Conservation (phyloP, 441 rosid species). For the Pelargonium cotyledonis region DNA sequence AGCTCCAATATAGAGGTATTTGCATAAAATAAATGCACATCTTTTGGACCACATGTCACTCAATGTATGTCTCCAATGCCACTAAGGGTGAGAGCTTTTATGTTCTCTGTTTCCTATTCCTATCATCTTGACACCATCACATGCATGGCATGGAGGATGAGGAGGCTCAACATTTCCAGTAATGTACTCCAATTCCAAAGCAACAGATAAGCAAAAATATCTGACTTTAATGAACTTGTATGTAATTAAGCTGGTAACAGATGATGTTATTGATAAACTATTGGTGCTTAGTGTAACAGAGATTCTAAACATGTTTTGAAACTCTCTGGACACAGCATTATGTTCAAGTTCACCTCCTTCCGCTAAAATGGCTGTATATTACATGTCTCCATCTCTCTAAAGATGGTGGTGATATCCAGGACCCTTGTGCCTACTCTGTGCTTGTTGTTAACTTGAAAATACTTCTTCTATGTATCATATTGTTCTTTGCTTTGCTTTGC, state of each 20-base stretch:
- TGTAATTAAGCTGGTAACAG: neutral
- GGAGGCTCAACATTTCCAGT: too few relatives aligned
- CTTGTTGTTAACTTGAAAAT: conserved; percentile 20
- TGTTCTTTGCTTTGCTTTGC: conserved; percentile 23
- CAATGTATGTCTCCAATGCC: conserved; percentile 1
- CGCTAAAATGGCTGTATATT: conserved; percentile 18
- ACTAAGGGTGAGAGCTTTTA: neutral
- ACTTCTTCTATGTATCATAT: conserved; percentile 29
- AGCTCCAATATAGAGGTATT: too few relatives aligned
- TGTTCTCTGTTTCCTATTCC: conserved; percentile 13
- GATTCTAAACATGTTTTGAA: conserved; percentile 19
- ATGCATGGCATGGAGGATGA: conserved; percentile 11
- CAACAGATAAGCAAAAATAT: neutral
- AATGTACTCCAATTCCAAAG: too few relatives aligned
- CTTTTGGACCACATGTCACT: neutral
- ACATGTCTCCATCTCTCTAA: conserved; percentile 20
- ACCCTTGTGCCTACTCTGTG: conserved; percentile 25
- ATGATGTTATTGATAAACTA: neutral
- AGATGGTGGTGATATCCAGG: conserved; percentile 11
- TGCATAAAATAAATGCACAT: too few relatives aligned
- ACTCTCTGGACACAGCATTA: conserved; percentile 19
- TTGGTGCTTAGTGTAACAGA: conserved; percentile 21
- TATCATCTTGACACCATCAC: conserved; percentile 13
- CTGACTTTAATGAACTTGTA: conserved; percentile 18
- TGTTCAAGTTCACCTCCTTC: conserved; percentile 20